Evolutionary conservation across 257 asterid genomes (phyloP), one percentile per base, ranked within the genome.

Genomic region (Plantago major): DNA sequence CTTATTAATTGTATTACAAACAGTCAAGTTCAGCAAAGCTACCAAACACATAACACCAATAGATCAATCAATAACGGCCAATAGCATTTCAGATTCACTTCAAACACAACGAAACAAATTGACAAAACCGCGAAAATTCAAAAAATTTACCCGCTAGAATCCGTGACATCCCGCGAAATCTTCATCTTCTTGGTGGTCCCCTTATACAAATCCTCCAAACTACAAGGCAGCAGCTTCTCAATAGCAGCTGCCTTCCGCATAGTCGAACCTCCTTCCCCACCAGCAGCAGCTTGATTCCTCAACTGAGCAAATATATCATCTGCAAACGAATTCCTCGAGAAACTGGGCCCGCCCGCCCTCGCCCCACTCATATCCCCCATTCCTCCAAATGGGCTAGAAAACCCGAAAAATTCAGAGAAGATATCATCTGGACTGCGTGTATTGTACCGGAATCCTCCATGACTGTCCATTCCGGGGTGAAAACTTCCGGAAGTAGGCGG

Each of bases 181-280:
- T 80, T 85, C 90, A 85, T 85, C 85, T 85, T 85, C 68, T 82
- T 85, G 9, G 82, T 64, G 51, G 90, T 77, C 55, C 94, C 94
- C 75, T 78, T 85, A 38, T 80, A 85, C 72, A 85, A 73, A 72
- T 85, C 90, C 82, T 85, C 94, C 82, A 85, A 76, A 66, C 84
- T 82, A 63, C 94, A 85, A 4, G 76, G 85, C 72, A 85, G 57
- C 3, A 58, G 69, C 46, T 82, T 72, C 68, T 85, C 94, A 54
- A 85, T 80, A 0, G 87, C 76, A 0, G 87, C 76, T 0, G 85
- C 90, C 65, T 82, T 85, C 38, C 83, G 67, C 19, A 71, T 59
- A 44, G 74, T 63, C 0, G 74, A 72, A 9, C 73, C 77, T 8
- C 74, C 77, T 11, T 80, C 88, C 13, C 69, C 91, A 13, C 77